A percentile compares a stretch with the other conserved stretches of the same genome.
Evolutionary conservation across 2,329 filamentous ascomycete genomes (phyloP).

Genomic region (Verruconis gallopava): DNA sequence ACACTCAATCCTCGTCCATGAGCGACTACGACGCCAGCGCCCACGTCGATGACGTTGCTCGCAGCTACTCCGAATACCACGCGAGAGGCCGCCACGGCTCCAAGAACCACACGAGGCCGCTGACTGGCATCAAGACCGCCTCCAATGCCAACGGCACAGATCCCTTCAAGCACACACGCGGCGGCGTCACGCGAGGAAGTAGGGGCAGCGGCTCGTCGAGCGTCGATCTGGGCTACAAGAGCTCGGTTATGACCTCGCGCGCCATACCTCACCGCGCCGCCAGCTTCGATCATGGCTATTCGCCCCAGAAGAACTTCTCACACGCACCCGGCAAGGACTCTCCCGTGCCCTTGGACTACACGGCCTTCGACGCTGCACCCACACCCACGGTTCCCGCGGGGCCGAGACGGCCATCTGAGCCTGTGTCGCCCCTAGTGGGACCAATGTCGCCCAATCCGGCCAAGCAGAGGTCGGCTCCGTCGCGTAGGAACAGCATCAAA

Average conservation of each 20-base stretch:
- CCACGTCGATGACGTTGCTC: constrained; percentile 21
- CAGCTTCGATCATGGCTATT: constrained; percentile 53
- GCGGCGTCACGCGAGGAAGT: constrained; percentile 43
- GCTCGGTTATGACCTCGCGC: constrained; percentile 35
- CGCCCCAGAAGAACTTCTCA: constrained; percentile 19
- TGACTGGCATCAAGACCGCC: constrained; percentile 63
- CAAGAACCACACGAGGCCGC: constrained; percentile 32
- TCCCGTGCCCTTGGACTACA: constrained; percentile 32
- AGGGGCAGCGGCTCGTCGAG: constrained; percentile 59
- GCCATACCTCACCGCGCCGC: constrained; percentile 51
- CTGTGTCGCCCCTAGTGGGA: constrained; percentile 16
- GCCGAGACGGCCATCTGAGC: constrained; percentile 45
- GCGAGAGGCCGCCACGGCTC: not conserved
- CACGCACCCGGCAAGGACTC: constrained; percentile 16
- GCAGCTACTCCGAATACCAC: constrained; percentile 27
- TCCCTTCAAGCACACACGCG: constrained; percentile 21
- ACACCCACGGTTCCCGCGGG: constrained; percentile 74
- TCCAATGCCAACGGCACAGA: constrained; percentile 43
- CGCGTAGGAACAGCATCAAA: constrained; percentile 44
- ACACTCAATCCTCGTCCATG: constrained; percentile 47
- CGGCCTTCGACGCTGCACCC: constrained; percentile 68
- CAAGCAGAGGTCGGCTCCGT: constrained; percentile 6
- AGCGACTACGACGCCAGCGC: constrained; percentile 41
- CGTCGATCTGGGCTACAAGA: constrained; percentile 39
- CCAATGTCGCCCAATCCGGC: constrained; percentile 15